Conservation (phyloP, 129 eudicot species). For the Silybum marianum region DNA sequence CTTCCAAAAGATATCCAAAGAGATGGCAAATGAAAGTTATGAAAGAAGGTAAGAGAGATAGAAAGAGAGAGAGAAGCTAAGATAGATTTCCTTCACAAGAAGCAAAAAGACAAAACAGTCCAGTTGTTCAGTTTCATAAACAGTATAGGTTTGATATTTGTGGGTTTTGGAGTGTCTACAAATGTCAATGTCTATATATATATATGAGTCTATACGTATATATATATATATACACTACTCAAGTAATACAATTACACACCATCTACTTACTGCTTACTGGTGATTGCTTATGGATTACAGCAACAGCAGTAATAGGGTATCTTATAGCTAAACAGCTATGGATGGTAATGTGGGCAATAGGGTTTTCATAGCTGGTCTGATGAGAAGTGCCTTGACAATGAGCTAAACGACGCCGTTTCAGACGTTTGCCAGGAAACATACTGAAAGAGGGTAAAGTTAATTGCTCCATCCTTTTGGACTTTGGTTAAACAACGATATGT, state of each 20-base stretch:
- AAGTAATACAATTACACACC: conserved; percentile 21
- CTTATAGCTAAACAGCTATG: conserved; percentile 24
- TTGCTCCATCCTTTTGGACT: conserved; percentile 45
- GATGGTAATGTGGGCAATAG: conserved; percentile 28
- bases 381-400: conserved; percentile 47
- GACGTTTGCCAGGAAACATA: conserved; percentile 21
- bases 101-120: conserved; percentile 37
- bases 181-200: conserved; percentile 28
- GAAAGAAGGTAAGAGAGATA: too few species aligned
- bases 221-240: conserved; percentile 27
- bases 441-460: conserved; percentile 26
- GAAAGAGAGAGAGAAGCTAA: conserved; percentile 26
- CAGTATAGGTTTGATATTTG: conserved; percentile 33
- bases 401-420: conserved; percentile 47
- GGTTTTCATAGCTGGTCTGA: conserved; percentile 31
- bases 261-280: neutral
- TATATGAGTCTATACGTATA: conserved; percentile 9
- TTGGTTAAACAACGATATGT: conserved; percentile 36
- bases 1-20: conserved; percentile 29
- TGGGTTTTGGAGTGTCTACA: conserved; percentile 24
- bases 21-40: conserved; percentile 25
- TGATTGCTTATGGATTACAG: conserved; percentile 28
- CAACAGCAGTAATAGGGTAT: conserved; percentile 22
- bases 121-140: conserved; percentile 23
- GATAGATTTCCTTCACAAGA: conserved; percentile 32